These are phyloP conservation scores for Laetiporus sulphureus DNA, from an alignment of 1,284 basidiomycete species.

Conservation along the genomic window DNA sequence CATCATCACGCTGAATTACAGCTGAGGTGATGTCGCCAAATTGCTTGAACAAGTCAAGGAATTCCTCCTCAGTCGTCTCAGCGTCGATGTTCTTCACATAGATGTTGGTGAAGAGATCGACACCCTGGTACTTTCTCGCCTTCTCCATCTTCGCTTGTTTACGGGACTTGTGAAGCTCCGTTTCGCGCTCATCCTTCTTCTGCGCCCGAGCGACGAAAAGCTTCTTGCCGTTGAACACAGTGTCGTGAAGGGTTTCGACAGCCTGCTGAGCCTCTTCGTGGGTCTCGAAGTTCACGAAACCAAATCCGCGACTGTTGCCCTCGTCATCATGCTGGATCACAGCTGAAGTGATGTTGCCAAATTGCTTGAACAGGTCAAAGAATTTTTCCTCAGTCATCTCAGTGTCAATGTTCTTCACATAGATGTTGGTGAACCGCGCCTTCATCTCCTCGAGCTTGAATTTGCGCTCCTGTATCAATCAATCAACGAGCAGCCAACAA, in stretches of 20 bases:
- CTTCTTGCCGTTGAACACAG: slow-evolving; percentile 83
- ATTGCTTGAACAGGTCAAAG: slow-evolving; percentile 74
- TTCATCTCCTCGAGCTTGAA: no score
- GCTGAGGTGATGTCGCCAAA: slow-evolving; percentile 91
- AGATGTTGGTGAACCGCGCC: slow-evolving; percentile 99
- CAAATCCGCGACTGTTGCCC: slow-evolving; percentile 94
- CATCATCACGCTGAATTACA: slow-evolving; percentile 75
- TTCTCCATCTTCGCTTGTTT: slow-evolving; percentile 98
- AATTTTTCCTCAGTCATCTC: slow-evolving; percentile 89
- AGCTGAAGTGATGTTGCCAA: slow-evolving; percentile 87
- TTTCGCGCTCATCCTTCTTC: slow-evolving; percentile 98
- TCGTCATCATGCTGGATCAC: slow-evolving; percentile 78
- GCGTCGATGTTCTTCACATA: slow-evolving; percentile 96
- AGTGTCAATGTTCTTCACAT: slow-evolving; percentile 93
- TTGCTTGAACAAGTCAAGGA: slow-evolving; percentile 75
- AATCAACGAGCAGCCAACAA: neutral
- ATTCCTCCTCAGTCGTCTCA: slow-evolving; percentile 84
- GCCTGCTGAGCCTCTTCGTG: slow-evolving; percentile 93
- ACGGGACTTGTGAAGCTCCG: slow-evolving; percentile 91
- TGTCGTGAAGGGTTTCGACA: slow-evolving; percentile 88
- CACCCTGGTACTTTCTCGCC: slow-evolving; percentile 97
- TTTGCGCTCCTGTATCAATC: slow-evolving; percentile 70
- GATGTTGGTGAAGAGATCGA: slow-evolving; percentile 96
- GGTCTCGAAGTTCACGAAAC: slow-evolving; percentile 93
- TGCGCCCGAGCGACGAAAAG: slow-evolving; percentile 96